Evolutionary conservation across 495 filamentous ascomycete genomes (phyloP).

Genomic region (Daldinia grandis): DNA sequence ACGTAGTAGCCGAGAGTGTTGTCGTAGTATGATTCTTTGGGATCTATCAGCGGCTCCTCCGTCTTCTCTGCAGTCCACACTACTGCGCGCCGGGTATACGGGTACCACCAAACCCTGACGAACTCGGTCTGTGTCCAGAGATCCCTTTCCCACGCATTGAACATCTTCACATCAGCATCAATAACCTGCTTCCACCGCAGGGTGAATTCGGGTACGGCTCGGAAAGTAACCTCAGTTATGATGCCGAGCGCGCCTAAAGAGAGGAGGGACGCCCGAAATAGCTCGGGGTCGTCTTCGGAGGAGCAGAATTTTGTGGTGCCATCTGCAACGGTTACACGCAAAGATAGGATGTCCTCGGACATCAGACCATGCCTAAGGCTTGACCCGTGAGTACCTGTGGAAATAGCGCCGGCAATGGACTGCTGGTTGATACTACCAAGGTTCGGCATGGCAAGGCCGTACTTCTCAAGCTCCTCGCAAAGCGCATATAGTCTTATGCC

Average conservation of each 20-base stretch:
- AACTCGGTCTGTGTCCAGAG: slow-evolving; percentile 90
- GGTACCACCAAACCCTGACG: slow-evolving; percentile 96
- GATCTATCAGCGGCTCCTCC: slow-evolving; percentile 51
- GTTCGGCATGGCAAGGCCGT: slow-evolving; percentile 83
- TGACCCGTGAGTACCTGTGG: slow-evolving; percentile 92
- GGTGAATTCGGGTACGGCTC: slow-evolving; percentile 77
- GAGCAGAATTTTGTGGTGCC: slow-evolving; percentile 80
- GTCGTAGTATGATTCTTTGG: slow-evolving; percentile 74
- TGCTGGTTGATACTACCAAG: slow-evolving; percentile 95
- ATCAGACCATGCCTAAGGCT: slow-evolving; percentile 84
- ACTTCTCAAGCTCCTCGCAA: slow-evolving; percentile 69
- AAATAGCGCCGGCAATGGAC: slow-evolving; percentile 90
- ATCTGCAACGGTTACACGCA: slow-evolving; percentile 85
- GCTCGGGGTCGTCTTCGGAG: slow-evolving; percentile 69
- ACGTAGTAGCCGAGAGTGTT: slow-evolving; percentile 81
- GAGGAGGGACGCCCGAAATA: slow-evolving; percentile 89
- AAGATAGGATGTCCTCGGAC: slow-evolving; percentile 72
- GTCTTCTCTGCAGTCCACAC: slow-evolving; percentile 88
- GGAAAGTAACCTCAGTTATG: slow-evolving; percentile 85
- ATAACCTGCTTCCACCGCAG: slow-evolving; percentile 87
- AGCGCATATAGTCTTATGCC: slow-evolving; percentile 83
- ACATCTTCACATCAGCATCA: slow-evolving; percentile 68
- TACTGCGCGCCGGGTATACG: slow-evolving; percentile 84
- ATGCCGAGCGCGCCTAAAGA: slow-evolving; percentile 91
- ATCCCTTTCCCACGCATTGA: slow-evolving; percentile 73